Evolutionary conservation across 225 moss, liverwort and hornwort genomes (phyloP), one percentile per base, ranked within the genome.

Genomic region (Asterella californica): DNA sequence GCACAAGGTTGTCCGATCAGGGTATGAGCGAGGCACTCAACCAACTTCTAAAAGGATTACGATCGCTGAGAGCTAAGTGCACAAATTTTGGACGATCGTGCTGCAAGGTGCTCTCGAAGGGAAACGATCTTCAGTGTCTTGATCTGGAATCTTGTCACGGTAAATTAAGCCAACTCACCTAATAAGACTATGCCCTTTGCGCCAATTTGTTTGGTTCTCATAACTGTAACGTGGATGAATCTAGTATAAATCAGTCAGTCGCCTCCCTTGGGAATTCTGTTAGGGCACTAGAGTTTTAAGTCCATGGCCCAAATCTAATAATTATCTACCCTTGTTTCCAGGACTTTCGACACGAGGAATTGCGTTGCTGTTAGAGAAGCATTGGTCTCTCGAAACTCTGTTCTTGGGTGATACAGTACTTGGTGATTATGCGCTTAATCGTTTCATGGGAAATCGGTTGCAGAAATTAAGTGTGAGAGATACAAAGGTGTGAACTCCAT

Each of bases 111-210:
- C 49, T 87, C 38, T 69, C 46, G 25, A 5, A 63, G 65, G 25
- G 62, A 55, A 70, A 86, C 37, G 50, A 47, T 73, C 78, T 92
- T 38, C 77, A 76, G 9, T 85, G 71, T 52, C 81, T 94, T 77
- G 88, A 92, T 81, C 84, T 94, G 62, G 83, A 83, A 75, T 72
- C 81, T 74, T 94, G 94, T 75, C 80, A 71, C 82, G 91, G 94
- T 94, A 85, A 52, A 62, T 32, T 52, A 19, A 70, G 38, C 17
- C 70, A 70, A 69, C 64, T 67, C n/a, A 34, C 22, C 9, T 29
- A 0, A 27, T 74, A n/a, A 15, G 30, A 49, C 32, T 48, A 25
- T n/a, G 17, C n/a, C 48, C 52, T 30, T 48, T 21, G 52, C 29
- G 12, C 6, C 32, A 32, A 9, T 32, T 72, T 14, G 5, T 45